Conservation (phyloP, 495 filamentous ascomycete genomes). For the Aspergillus nanangensis region DNA sequence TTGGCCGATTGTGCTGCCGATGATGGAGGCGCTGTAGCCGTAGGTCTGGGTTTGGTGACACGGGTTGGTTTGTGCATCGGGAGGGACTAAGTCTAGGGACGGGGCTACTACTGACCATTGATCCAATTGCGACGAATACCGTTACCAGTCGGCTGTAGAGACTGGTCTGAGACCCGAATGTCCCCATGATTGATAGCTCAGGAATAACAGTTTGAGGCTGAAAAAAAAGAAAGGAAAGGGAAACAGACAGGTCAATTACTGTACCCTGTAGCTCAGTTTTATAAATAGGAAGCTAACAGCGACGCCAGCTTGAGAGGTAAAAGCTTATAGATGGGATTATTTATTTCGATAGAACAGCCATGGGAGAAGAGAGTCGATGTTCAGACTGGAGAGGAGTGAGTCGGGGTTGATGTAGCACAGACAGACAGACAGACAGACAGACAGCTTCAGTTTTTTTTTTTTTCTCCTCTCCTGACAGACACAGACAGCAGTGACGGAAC, state of each 20-base stretch:
- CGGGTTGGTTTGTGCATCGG: background rate
- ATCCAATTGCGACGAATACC: constrained; percentile 35
- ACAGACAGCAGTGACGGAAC: no score
- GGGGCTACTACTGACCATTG: constrained; percentile 30
- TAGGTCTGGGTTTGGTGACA: constrained; percentile 28
- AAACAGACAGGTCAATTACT: background rate
- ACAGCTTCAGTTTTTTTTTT: no score
- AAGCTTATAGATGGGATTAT: no score
- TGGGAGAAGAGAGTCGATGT: no score
- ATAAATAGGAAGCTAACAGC: no score
- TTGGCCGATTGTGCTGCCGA: constrained; percentile 49
- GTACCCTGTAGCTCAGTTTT: background rate
- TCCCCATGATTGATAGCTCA: constrained; percentile 12
- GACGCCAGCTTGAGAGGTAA: no score
- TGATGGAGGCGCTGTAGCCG: constrained; percentile 46
- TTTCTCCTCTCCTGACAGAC: no score
- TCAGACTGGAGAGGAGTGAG: no score
- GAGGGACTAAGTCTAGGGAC: no score
- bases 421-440: no score
- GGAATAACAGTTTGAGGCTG: background rate
- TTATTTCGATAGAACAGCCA: no score
- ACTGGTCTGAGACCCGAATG: constrained; percentile 29
- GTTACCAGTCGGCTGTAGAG: constrained; percentile 30
- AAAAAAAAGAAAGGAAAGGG: background rate
- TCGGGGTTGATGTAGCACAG: no score